phyloP scores from a whole-genome alignment of 139 green algal genomes.

The Trebouxia sp. region DNA sequence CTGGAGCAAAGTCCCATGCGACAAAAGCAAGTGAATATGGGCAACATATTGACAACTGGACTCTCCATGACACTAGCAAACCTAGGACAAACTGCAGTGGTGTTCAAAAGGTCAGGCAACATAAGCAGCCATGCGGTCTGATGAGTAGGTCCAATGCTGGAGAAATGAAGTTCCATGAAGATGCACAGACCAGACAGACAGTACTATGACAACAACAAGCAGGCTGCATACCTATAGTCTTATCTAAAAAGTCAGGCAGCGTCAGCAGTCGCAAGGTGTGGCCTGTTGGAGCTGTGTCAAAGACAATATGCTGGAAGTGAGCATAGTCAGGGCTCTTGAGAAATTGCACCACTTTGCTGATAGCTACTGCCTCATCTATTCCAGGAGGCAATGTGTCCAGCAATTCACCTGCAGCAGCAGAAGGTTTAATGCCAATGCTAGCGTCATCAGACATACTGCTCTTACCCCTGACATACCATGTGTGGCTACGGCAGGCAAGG shows the following conservation, averaged over 20 bases:
- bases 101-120: no score
- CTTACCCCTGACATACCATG: no score
- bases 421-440: neutral
- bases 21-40: no score
- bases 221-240: slow-evolving; percentile 63
- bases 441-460: neutral
- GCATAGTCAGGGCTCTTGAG: slow-evolving; percentile 80
- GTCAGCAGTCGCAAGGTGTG: slow-evolving; percentile 96
- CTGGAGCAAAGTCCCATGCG: no score
- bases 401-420: slow-evolving; percentile 75
- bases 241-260: slow-evolving; percentile 96
- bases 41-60: no score
- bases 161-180: neutral
- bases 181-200: no score
- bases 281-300: slow-evolving; percentile 98
- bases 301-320: slow-evolving; percentile 93
- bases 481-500: no score
- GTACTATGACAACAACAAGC: neutral
- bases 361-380: slow-evolving; percentile 92
- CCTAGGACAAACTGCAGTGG: no score
- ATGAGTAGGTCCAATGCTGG: neutral
- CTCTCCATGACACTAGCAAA: no score
- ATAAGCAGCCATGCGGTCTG: neutral
- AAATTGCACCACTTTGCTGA: slow-evolving; percentile 93
- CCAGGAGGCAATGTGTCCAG: slow-evolving; percentile 96